A percentile compares a stretch with the other conserved stretches of the same genome.
These are phyloP conservation scores for Ophiorrhiza pumila DNA, from an alignment of 257 asterid species.

Conservation along the genomic window DNA sequence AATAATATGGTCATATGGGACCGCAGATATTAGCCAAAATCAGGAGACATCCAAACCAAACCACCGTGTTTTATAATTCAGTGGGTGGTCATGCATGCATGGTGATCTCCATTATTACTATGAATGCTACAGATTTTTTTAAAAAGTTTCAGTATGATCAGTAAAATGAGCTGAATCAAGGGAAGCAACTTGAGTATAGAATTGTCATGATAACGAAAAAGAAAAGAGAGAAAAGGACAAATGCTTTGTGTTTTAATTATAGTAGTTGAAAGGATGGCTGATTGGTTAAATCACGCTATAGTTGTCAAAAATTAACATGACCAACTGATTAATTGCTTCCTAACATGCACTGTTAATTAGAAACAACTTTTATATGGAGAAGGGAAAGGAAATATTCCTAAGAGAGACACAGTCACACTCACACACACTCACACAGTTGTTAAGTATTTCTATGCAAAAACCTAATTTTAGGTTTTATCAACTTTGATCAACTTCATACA, in stretches of 20 bases:
- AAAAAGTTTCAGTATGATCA: background rate
- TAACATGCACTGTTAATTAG: background rate
- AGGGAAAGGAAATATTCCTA: too few species aligned
- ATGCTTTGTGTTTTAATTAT: background rate
- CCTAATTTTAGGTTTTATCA: too few species aligned
- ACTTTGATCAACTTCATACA: too few species aligned
- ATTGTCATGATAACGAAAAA: background rate
- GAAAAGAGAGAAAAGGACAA: slow-evolving; percentile 3
- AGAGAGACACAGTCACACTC: too few species aligned
- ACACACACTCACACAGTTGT: too few species aligned
- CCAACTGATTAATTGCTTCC: background rate
- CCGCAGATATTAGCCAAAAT: slow-evolving; percentile 2
- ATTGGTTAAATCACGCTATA: background rate
- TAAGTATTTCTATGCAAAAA: too few species aligned
- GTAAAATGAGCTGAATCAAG: background rate
- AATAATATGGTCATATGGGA: background rate
- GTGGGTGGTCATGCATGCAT: background rate
- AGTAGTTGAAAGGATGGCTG: background rate
- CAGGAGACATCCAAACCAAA: background rate
- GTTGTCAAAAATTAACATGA: background rate
- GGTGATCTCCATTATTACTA: background rate
- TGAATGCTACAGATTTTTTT: background rate
- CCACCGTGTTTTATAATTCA: background rate
- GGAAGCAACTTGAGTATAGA: background rate
- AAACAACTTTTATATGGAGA: too few species aligned